A percentile compares a stretch with the other conserved stretches of the same genome.
Evolutionary conservation across 305 asterid genomes (phyloP).

Genomic region (Solanum hybrid): DNA sequence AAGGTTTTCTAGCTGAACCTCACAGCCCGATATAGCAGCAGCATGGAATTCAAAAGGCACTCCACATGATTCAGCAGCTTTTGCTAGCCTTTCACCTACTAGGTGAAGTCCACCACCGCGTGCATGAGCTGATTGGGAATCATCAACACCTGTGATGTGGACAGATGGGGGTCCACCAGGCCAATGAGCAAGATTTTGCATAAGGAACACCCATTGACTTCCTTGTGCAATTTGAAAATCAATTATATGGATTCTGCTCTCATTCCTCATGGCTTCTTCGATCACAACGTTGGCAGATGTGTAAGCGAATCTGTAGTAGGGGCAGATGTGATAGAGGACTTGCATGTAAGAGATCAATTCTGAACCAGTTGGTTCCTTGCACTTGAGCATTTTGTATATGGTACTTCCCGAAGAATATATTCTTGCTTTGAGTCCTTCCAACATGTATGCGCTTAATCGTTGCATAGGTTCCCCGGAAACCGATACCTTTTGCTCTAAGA

Average conservation of each 20-base stretch:
- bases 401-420: constrained; percentile 70
- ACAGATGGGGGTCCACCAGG: constrained; percentile 65
- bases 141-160: constrained; percentile 80
- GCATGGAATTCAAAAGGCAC: constrained; percentile 74
- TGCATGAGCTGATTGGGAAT: constrained; percentile 70
- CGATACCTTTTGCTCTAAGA: constrained; percentile 60
- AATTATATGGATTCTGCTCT: constrained; percentile 54
- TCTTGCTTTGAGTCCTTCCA: constrained; percentile 86
- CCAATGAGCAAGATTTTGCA: constrained; percentile 50
- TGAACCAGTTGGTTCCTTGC: constrained; percentile 74
- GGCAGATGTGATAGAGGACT: constrained; percentile 63
- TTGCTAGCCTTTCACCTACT: constrained; percentile 55
- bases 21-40: constrained; percentile 68
- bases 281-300: constrained; percentile 68
- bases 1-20: constrained; percentile 50
- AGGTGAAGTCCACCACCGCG: constrained; percentile 85
- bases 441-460: constrained; percentile 74
- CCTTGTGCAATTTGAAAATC: constrained; percentile 95
- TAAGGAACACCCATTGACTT: constrained; percentile 71
- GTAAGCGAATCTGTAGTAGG: constrained; percentile 83
- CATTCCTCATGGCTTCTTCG: constrained; percentile 66
- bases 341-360: constrained; percentile 83
- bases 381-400: constrained; percentile 75
- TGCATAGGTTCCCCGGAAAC: constrained; percentile 84
- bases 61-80: constrained; percentile 53